These are phyloP conservation scores for Sporothrix globosa DNA, from an alignment of 2,329 filamentous ascomycete species.

Conservation along the genomic window DNA sequence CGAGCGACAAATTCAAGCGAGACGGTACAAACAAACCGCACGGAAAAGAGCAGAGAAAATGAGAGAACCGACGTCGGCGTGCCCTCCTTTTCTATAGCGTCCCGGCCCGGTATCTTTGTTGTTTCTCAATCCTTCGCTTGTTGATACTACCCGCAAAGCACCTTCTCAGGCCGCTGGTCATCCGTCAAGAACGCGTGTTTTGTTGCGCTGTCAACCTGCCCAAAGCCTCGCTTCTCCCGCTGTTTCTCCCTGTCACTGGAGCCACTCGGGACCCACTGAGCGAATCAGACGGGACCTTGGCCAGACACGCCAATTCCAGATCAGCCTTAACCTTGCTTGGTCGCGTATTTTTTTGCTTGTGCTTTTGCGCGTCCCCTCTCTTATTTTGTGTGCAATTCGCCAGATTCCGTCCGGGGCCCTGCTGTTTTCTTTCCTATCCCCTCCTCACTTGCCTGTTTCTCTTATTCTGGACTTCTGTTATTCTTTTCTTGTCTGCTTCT, in stretches of 20 bases:
- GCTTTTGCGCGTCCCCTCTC: conserved; percentile 18
- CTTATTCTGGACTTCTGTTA: not conserved
- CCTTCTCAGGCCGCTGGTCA: not conserved
- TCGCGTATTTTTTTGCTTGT: conserved; percentile 29
- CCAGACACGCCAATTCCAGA: conserved; percentile 31
- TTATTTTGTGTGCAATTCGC: conserved; percentile 22
- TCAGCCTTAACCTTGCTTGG: conserved; percentile 28
- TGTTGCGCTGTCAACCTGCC: conserved; percentile 11
- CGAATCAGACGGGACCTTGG: conserved; percentile 27
- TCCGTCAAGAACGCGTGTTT: conserved; percentile 11
- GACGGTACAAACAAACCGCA: not conserved
- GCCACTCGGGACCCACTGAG: conserved; percentile 1
- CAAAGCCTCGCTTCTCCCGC: conserved; percentile 8
- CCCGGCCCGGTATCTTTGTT: conserved; percentile 27
- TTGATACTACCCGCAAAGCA: conserved; percentile 15
- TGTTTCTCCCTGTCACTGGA: not conserved
- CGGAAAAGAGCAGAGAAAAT: conserved; percentile 5
- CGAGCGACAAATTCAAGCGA: not conserved
- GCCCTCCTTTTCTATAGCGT: conserved; percentile 20
- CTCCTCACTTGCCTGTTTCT: not conserved
- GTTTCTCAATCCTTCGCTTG: conserved; percentile 15
- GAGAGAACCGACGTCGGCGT: conserved; percentile 9
- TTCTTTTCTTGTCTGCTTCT: conserved; percentile 5
- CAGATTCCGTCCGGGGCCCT: not conserved
- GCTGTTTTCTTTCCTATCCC: conserved; percentile 13